Evolutionary conservation across 495 filamentous ascomycete species (phyloP).

Genomic region (Annulohypoxylon nitens): DNA sequence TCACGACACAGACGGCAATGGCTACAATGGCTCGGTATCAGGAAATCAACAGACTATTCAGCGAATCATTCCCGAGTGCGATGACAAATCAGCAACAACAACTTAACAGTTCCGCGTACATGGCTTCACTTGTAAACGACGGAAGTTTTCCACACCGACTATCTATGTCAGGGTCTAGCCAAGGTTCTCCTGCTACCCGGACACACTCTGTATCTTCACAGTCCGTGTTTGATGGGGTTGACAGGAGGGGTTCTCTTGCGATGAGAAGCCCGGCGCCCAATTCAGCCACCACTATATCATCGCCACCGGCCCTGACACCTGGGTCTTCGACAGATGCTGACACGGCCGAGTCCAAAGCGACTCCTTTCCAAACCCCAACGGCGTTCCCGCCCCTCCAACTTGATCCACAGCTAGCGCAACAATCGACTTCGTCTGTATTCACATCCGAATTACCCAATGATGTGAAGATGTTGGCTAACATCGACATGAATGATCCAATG

Average conservation of each 20-base stretch:
- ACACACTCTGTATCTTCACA: constrained; percentile 40
- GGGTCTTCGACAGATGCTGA: constrained; percentile 38
- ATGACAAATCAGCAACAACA: constrained; percentile 47
- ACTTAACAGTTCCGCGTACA: constrained; percentile 38
- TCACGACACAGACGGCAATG: constrained; percentile 71
- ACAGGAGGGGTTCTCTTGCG: constrained; percentile 27
- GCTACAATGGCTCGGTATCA: constrained; percentile 64
- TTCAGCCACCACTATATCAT: constrained; percentile 26
- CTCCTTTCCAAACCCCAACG: constrained; percentile 42
- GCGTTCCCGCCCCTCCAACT: constrained; percentile 32
- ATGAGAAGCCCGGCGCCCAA: constrained; percentile 19
- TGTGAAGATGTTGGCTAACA: constrained; percentile 47
- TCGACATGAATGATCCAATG: constrained; percentile 48
- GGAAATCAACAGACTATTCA: constrained; percentile 63
- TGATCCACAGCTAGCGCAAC: constrained; percentile 42
- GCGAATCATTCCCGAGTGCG: constrained; percentile 57
- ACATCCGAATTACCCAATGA: constrained; percentile 51
- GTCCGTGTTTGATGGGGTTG: constrained; percentile 31
- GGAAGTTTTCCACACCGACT: constrained; percentile 22
- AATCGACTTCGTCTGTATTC: constrained; percentile 41
- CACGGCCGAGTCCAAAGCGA: constrained; percentile 28
- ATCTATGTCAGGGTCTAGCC: constrained; percentile 34
- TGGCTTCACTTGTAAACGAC: constrained; percentile 34
- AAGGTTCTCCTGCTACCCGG: constrained; percentile 26
- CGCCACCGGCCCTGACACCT: constrained; percentile 50